phyloP scores from a whole-genome alignment of 257 asterid genomes.

The Solanum etuberosum region DNA sequence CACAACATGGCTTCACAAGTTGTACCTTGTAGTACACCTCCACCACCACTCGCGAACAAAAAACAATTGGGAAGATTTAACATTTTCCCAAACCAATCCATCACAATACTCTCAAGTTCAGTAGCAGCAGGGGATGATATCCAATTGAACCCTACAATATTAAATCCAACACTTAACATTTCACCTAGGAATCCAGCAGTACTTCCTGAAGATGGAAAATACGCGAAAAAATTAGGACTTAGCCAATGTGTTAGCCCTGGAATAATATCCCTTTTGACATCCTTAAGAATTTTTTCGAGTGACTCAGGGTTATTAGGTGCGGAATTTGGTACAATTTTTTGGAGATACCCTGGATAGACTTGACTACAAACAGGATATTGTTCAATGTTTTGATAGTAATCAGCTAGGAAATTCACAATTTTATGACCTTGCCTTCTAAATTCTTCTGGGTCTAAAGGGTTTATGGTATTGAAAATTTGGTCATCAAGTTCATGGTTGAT shows the following conservation, averaged over 20 bases:
- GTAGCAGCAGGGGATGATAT: constrained; percentile 83
- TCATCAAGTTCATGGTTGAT: background rate
- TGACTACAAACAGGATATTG: constrained; percentile 65
- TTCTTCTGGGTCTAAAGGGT: constrained; percentile 61
- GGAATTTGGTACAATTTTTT: constrained; percentile 34
- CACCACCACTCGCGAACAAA: constrained; percentile 46
- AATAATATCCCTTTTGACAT: constrained; percentile 47
- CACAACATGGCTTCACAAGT: constrained; percentile 62
- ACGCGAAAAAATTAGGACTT: constrained; percentile 68
- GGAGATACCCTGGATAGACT: constrained; percentile 64
- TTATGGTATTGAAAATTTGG: constrained; percentile 8
- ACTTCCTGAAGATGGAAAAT: constrained; percentile 63
- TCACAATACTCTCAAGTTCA: constrained; percentile 70
- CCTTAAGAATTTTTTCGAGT: constrained; percentile 42
- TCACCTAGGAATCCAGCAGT: constrained; percentile 71
- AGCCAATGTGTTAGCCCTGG: constrained; percentile 81
- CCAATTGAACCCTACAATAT: constrained; percentile 77
- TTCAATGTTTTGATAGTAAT: constrained; percentile 59
- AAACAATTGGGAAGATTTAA: constrained; percentile 47
- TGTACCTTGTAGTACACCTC: constrained; percentile 74
- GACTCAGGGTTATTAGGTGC: constrained; percentile 56
- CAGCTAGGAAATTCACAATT: constrained; percentile 56
- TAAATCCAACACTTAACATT: constrained; percentile 58
- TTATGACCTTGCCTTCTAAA: constrained; percentile 56
- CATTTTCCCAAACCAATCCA: constrained; percentile 78